A percentile compares a stretch with the other conserved stretches of the same genome.
phyloP scores from a whole-genome alignment of 257 asterid genomes.

The Solanum pinnatisectum region DNA sequence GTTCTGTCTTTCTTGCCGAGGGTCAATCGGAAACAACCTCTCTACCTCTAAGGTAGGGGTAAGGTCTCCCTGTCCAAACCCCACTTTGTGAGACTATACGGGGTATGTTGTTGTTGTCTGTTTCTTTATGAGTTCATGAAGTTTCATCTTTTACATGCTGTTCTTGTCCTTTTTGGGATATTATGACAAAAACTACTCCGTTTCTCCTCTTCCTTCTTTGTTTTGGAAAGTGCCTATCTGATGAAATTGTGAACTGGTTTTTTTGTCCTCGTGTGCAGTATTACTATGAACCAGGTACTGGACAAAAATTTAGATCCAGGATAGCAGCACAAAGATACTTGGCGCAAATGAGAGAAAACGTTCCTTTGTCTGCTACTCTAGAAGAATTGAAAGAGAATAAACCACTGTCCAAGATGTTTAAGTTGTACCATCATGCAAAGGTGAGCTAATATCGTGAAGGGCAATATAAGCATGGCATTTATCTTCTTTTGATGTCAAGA shows the following conservation, averaged over 20 bases:
- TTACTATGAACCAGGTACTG: conserved; percentile 73
- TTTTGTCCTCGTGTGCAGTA: conserved; percentile 31
- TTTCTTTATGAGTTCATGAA: background rate
- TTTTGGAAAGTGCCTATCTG: background rate
- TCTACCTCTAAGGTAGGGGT: background rate
- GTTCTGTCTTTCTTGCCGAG: background rate
- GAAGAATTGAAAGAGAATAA: conserved; percentile 46
- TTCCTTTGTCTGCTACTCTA: conserved; percentile 37
- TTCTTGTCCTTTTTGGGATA: background rate
- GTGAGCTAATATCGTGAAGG: conserved; percentile 17
- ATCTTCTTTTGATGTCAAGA: background rate
- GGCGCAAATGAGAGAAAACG: conserved; percentile 35
- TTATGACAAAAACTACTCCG: background rate
- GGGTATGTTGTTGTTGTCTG: background rate
- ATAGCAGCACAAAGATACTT: conserved; percentile 45
- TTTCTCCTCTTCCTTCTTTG: background rate
- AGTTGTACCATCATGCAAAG: conserved; percentile 26
- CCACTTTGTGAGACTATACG: background rate
- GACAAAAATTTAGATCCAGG: conserved; percentile 61
- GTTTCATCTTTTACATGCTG: background rate
- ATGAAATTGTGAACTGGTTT: background rate
- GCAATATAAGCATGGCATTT: background rate
- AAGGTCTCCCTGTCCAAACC: background rate
- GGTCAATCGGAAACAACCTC: no score
- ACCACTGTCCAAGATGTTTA: conserved; percentile 46